phyloP scores from a whole-genome alignment of 768 basidiomycete species.

The Collybiopsis confluens region DNA sequence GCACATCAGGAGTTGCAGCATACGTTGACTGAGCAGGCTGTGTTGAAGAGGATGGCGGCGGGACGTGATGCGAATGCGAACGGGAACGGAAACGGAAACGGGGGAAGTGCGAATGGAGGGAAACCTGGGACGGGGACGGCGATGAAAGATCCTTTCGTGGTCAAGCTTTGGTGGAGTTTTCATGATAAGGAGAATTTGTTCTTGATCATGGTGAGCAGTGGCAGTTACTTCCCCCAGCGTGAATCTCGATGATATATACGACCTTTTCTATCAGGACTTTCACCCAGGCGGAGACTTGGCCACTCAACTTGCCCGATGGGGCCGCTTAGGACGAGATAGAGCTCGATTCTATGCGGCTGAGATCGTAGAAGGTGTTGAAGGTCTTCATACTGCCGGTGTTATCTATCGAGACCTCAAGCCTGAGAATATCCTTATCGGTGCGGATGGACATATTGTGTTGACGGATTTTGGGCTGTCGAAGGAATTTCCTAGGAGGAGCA shows the following conservation, averaged over 20 bases:
- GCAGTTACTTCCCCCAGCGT: conserved; percentile 13
- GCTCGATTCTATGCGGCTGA: conserved; percentile 97
- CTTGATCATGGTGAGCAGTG: conserved; percentile 77
- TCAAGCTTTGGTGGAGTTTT: conserved; percentile 96
- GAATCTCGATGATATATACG: conserved; percentile 11
- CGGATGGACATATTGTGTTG: conserved; percentile 92
- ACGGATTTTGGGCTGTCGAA: conserved; percentile 97
- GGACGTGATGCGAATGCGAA: conserved; percentile 38
- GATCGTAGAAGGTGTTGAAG: conserved; percentile 95
- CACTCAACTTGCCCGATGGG: conserved; percentile 95
- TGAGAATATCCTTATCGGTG: conserved; percentile 92
- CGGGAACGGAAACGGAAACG: neutral
- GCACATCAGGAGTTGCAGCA: conserved; percentile 96
- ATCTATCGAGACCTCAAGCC: conserved; percentile 98
- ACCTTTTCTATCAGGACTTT: conserved; percentile 60
- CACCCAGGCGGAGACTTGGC: conserved; percentile 96
- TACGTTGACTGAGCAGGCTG: conserved; percentile 94
- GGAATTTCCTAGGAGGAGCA: conserved; percentile 73
- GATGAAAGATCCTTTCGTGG: conserved; percentile 83
- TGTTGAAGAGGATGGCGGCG: conserved; percentile 90
- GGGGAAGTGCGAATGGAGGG: neutral
- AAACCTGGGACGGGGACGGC: neutral
- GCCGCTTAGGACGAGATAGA: conserved; percentile 86
- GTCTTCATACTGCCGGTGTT: conserved; percentile 89
- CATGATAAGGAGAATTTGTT: conserved; percentile 97